Conservation (phyloP, 148 eudicot species). For the Euryodendron excelsum region DNA sequence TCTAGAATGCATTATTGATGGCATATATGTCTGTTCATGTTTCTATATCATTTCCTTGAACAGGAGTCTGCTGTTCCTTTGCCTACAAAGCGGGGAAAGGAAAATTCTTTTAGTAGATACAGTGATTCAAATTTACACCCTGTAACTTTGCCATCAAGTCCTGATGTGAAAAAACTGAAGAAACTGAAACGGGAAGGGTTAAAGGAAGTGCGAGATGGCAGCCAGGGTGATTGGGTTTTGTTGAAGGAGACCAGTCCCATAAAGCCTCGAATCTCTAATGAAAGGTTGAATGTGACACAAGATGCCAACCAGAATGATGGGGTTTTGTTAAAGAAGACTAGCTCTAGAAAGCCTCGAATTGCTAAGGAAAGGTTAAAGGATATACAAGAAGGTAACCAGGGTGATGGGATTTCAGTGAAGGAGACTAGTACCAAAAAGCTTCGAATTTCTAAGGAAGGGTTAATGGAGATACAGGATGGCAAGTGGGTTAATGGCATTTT, state of each 20-base stretch:
- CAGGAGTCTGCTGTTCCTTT: constrained; percentile 41
- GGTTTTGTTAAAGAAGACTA: too few relatives aligned
- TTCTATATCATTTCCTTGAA: background rate
- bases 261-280: background rate
- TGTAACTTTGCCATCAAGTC: constrained; percentile 19
- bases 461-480: constrained; percentile 13
- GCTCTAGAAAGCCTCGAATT: too few relatives aligned
- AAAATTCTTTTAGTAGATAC: constrained; percentile 40
- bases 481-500: constrained; percentile 7
- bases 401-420: background rate
- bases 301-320: background rate
- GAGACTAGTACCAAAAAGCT: background rate
- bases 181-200: constrained; percentile 31
- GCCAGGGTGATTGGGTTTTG: background rate
- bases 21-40: constrained; percentile 7
- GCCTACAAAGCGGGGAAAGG: constrained; percentile 51
- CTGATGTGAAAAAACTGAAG: constrained; percentile 37
- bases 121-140: constrained; percentile 22
- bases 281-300: background rate
- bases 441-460: background rate
- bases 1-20: background rate
- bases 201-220: constrained; percentile 9
- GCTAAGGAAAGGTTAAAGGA: constrained; percentile 8
- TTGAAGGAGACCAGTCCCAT: background rate
- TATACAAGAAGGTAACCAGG: background rate